Evolutionary conservation across 2,329 filamentous ascomycete genomes (phyloP).

Genomic region (Monosporascus sp.): DNA sequence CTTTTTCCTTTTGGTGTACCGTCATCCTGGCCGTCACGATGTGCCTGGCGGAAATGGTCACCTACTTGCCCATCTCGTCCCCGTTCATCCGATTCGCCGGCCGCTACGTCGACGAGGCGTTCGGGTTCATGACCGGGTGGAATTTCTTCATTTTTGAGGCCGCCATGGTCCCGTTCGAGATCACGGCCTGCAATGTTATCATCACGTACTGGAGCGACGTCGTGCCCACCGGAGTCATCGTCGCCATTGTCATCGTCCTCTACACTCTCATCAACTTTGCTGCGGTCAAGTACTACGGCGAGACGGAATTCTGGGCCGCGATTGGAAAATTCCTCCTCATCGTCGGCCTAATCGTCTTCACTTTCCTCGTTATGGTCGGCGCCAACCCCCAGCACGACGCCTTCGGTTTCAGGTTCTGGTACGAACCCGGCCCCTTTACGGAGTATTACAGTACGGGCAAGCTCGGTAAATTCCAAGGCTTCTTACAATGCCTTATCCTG

Average conservation of each 20-base stretch:
- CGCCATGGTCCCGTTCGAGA: constrained; percentile 60
- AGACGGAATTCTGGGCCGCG: constrained; percentile 71
- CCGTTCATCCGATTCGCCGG: constrained; percentile 75
- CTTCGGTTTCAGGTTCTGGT: constrained; percentile 68
- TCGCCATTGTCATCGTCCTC: constrained; percentile 51
- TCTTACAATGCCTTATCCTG: constrained; percentile 68
- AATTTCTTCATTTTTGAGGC: constrained; percentile 71
- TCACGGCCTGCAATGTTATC: constrained; percentile 59
- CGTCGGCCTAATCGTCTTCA: constrained; percentile 66
- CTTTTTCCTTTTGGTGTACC: constrained; percentile 57
- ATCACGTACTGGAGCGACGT: constrained; percentile 58
- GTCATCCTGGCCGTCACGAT: constrained; percentile 56
- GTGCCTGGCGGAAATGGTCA: constrained; percentile 70
- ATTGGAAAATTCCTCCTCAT: constrained; percentile 68
- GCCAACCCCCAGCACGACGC: constrained; percentile 69
- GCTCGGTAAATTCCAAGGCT: constrained; percentile 70
- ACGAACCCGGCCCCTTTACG: constrained; percentile 64
- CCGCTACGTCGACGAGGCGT: constrained; percentile 68
- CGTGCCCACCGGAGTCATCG: constrained; percentile 55
- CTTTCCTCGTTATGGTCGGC: constrained; percentile 77
- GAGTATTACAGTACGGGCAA: constrained; percentile 57
- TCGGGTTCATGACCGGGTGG: constrained; percentile 68
- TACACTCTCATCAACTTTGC: constrained; percentile 61
- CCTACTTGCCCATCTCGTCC: constrained; percentile 69
- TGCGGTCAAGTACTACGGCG: constrained; percentile 69